These are phyloP conservation scores for Osmozyma mogii DNA, from an alignment of 805 yeast species.

Conservation along the genomic window DNA sequence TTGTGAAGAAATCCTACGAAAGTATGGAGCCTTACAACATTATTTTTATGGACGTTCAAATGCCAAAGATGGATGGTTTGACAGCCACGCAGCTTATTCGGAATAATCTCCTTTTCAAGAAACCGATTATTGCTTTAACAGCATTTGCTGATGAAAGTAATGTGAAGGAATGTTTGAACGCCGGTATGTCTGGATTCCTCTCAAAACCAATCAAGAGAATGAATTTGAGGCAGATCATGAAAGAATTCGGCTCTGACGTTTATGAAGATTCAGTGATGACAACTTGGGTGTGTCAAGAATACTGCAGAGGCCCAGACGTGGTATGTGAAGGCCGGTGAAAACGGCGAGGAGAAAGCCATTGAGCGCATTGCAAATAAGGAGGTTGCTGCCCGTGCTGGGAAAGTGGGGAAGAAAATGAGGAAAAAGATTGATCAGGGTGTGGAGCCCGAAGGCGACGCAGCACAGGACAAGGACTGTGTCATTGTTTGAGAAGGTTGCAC, in stretches of 20 bases:
- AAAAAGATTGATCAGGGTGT: slow-evolving; percentile 15
- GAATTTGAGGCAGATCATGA: slow-evolving; percentile 51
- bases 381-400: slow-evolving; percentile 21
- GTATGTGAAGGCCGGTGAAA: slow-evolving; percentile 68
- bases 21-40: slow-evolving; percentile 48
- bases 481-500: slow-evolving; percentile 29
- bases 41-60: slow-evolving; percentile 94
- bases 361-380: slow-evolving; percentile 26
- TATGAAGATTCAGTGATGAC: too few species aligned
- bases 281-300: slow-evolving; percentile 71
- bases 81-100: slow-evolving; percentile 74
- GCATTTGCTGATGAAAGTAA: slow-evolving; percentile 94
- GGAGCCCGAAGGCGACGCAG: slow-evolving; percentile 5
- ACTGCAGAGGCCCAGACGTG: slow-evolving; percentile 54
- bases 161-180: slow-evolving; percentile 71
- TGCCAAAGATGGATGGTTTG: slow-evolving; percentile 91
- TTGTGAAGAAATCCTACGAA: slow-evolving; percentile 43
- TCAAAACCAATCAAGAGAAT: slow-evolving; percentile 80
- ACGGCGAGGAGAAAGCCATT: slow-evolving; percentile 36
- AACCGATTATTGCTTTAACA: slow-evolving; percentile 88
- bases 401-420: slow-evolving; percentile 23
- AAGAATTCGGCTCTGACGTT: slow-evolving; percentile 37
- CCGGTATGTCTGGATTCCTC: slow-evolving; percentile 91
- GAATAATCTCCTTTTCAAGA: slow-evolving; percentile 45
- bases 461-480: slow-evolving; percentile 38